phyloP scores from a whole-genome alignment of 257 asterid genomes.

The Salvia miltiorrhiza region DNA sequence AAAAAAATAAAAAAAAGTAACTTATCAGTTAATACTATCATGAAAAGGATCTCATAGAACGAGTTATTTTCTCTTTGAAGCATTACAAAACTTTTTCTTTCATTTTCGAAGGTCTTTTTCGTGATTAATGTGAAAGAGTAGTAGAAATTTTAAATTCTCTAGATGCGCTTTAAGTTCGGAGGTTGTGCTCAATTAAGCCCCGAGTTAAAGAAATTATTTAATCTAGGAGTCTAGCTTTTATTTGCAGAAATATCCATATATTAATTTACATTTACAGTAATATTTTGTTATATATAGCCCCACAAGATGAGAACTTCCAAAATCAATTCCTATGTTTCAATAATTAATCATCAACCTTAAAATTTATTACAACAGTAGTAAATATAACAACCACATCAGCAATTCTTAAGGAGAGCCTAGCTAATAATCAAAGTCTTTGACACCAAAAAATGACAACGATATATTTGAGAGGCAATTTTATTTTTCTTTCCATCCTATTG shows the following conservation, averaged over 20 bases:
- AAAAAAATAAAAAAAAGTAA: no score
- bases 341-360: no score
- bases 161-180: background rate
- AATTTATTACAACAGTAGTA: no score
- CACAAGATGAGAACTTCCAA: background rate
- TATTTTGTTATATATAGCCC: background rate
- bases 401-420: background rate
- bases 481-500: background rate
- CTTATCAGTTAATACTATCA: background rate
- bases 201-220: background rate
- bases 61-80: background rate
- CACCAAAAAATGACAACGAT: background rate
- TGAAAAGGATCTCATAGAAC: background rate
- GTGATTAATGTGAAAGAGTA: background rate
- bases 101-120: constrained; percentile 1
- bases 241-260: background rate
- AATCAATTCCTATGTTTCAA: background rate
- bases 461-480: background rate
- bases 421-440: background rate
- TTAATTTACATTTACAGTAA: background rate
- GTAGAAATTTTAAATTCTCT: background rate
- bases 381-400: background rate
- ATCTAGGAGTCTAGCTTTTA: background rate
- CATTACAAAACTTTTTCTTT: background rate
- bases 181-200: background rate